Percentiles rank a stretch among this genome's conserved stretches.
Conservation (phyloP, 1,284 basidiomycete species). For the Pascua sp. region DNA sequence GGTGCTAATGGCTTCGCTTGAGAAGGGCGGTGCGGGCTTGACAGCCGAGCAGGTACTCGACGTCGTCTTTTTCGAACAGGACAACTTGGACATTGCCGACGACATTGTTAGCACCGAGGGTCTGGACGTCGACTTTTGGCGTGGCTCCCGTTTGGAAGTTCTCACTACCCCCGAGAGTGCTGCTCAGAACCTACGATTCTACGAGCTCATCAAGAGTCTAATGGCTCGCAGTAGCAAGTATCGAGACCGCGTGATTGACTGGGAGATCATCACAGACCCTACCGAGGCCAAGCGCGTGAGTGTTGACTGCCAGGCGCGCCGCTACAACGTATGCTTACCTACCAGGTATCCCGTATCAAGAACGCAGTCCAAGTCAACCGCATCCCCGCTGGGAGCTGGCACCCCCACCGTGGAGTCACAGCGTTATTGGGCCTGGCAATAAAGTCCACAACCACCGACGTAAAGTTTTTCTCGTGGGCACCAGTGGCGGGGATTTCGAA, state of each 20-base stretch:
- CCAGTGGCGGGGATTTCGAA: constrained; percentile 4
- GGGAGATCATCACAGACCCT: background rate
- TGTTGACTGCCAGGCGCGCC: too few relatives aligned
- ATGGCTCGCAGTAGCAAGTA: background rate
- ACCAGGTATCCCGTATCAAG: constrained; percentile 2
- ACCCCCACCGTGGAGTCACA: constrained; percentile 15
- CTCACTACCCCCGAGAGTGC: background rate
- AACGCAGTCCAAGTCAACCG: constrained; percentile 5
- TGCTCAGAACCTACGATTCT: background rate
- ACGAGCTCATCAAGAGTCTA: constrained; percentile 1
- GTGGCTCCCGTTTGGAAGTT: constrained; percentile 26
- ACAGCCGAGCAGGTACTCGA: constrained; percentile 43
- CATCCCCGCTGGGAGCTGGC: constrained; percentile 8
- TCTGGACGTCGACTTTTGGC: constrained; percentile 33
- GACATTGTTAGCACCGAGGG: constrained; percentile 55
- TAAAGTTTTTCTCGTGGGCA: constrained; percentile 15
- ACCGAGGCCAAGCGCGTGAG: background rate
- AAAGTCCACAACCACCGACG: background rate
- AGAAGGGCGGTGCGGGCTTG: constrained; percentile 33
- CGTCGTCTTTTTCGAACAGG: constrained; percentile 60
- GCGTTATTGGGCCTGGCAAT: constrained; percentile 11
- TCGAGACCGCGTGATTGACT: background rate
- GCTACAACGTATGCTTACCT: background rate
- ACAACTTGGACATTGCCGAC: constrained; percentile 63
- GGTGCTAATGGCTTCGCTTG: constrained; percentile 21